These are phyloP conservation scores for Colletotrichum zoysiae DNA, from an alignment of 2,329 filamentous ascomycete genomes.

Conservation along the genomic window DNA sequence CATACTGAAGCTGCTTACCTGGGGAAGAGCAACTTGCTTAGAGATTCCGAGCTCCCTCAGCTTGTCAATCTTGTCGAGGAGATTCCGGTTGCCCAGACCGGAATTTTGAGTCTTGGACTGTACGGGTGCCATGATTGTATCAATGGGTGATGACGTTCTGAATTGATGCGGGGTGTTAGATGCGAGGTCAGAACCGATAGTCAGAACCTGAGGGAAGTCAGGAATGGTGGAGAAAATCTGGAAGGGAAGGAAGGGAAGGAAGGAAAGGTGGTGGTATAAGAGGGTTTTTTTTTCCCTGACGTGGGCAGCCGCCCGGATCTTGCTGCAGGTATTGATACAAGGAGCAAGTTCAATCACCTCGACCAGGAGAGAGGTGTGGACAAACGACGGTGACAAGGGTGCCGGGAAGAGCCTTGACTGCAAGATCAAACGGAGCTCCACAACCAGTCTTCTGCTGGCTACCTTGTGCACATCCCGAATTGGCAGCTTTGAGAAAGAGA, in stretches of 20 bases:
- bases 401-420: background rate
- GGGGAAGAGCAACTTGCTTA: conserved; percentile 46
- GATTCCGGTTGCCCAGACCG: conserved; percentile 23
- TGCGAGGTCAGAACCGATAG: background rate
- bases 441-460: background rate
- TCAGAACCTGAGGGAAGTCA: background rate
- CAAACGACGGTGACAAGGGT: background rate
- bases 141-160: background rate
- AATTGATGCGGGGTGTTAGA: background rate
- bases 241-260: background rate
- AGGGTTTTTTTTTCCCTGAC: background rate
- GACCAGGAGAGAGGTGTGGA: background rate
- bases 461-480: background rate
- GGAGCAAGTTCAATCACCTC: background rate
- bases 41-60: conserved; percentile 54
- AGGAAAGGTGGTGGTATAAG: background rate
- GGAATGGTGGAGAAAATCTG: background rate
- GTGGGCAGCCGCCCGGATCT: background rate
- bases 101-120: conserved; percentile 9
- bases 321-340: background rate
- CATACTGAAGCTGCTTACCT: conserved; percentile 20
- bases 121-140: conserved; percentile 11
- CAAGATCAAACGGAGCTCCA: background rate
- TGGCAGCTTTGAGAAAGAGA: too few species aligned
- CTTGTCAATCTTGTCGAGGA: conserved; percentile 47